Evolutionary conservation across 2,329 filamentous ascomycete genomes (phyloP).

Genomic region (Aspergillus neotritici): DNA sequence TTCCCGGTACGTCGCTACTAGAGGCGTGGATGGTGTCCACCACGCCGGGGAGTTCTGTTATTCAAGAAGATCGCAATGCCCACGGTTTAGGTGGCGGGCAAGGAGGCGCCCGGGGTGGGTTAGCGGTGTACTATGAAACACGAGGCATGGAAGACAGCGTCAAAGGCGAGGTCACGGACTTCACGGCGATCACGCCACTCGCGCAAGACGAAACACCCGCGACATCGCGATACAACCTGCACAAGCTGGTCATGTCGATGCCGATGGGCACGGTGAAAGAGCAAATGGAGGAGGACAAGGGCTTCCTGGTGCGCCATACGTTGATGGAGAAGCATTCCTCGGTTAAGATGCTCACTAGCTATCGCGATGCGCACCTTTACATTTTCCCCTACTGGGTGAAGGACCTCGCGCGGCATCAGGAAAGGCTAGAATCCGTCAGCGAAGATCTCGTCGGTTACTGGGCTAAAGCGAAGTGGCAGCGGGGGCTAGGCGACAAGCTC

Average conservation of each 20-base stretch:
- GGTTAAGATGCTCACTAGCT: slow-evolving; percentile 73
- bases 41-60: slow-evolving; percentile 58
- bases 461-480: slow-evolving; percentile 91
- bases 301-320: slow-evolving; percentile 63
- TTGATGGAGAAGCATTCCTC: slow-evolving; percentile 69
- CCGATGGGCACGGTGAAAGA: slow-evolving; percentile 88
- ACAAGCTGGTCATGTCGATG: slow-evolving; percentile 77
- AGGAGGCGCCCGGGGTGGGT: slow-evolving; percentile 64
- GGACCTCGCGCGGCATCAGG: slow-evolving; percentile 73
- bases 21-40: slow-evolving; percentile 89
- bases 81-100: slow-evolving; percentile 49
- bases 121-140: slow-evolving; percentile 89
- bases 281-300: slow-evolving; percentile 66
- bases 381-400: slow-evolving; percentile 89
- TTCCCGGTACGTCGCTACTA: slow-evolving; percentile 73
- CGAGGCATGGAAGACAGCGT: slow-evolving; percentile 64
- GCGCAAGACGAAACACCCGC: slow-evolving; percentile 46
- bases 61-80: slow-evolving; percentile 35
- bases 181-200: slow-evolving; percentile 71
- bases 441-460: slow-evolving; percentile 93
- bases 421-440: slow-evolving; percentile 77
- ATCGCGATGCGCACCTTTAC: slow-evolving; percentile 91
- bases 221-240: slow-evolving; percentile 59
- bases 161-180: slow-evolving; percentile 90
- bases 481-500: slow-evolving; percentile 71